A percentile compares a stretch with the other conserved stretches of the same genome.
These are phyloP conservation scores for Entomortierella chlamydospora DNA, from an alignment of 192 early-diverging fungal genomes.

Conservation along the genomic window DNA sequence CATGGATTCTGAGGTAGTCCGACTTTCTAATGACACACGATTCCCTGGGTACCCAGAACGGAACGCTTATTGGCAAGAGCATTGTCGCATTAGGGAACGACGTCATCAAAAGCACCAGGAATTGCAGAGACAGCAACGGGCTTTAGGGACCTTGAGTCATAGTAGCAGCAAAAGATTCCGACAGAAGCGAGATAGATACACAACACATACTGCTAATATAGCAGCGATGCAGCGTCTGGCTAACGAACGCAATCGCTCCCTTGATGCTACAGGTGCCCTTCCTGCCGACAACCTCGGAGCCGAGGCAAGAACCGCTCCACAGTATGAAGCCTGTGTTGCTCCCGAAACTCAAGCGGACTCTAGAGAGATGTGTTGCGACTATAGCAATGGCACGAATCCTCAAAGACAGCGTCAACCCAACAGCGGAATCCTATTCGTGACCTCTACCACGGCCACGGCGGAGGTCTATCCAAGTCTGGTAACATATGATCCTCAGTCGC, in stretches of 20 bases:
- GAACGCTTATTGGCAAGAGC: slow-evolving; percentile 46
- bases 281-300: too few species aligned
- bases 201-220: slow-evolving; percentile 36
- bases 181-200: slow-evolving; percentile 22
- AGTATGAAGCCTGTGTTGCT: slow-evolving; percentile 2
- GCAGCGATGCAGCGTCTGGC: slow-evolving; percentile 35
- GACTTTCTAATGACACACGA: slow-evolving; percentile 16
- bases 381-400: background rate
- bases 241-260: slow-evolving; percentile 4
- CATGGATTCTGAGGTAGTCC: slow-evolving; percentile 23
- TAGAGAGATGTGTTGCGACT: background rate
- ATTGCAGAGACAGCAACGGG: background rate
- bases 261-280: too few species aligned
- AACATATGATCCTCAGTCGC: slow-evolving; percentile 12
- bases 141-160: too few species aligned
- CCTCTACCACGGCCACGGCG: slow-evolving; percentile 14
- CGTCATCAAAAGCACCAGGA: slow-evolving; percentile 22
- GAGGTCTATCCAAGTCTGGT: slow-evolving; percentile 19
- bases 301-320: too few species aligned
- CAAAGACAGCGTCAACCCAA: slow-evolving; percentile 17
- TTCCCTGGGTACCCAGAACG: slow-evolving; percentile 47
- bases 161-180: background rate
- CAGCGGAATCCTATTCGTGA: slow-evolving; percentile 47
- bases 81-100: slow-evolving; percentile 43
- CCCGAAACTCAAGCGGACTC: background rate